Evolutionary conservation across 2,329 filamentous ascomycete species (phyloP).

Genomic region (Diaporthe velutina): DNA sequence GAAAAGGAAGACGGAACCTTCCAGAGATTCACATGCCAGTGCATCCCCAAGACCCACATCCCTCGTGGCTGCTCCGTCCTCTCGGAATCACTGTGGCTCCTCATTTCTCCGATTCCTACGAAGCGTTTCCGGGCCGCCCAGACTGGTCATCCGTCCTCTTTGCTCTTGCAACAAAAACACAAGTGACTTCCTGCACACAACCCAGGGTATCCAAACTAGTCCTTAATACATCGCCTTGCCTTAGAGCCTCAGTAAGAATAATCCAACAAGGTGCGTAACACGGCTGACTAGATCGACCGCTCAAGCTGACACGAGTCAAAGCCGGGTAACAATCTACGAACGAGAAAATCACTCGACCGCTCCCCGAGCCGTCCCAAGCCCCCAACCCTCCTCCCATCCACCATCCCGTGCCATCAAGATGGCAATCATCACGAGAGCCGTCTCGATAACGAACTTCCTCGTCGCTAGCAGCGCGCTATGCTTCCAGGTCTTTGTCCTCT

Average conservation of each 20-base stretch:
- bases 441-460: constrained; percentile 75
- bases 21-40: constrained; percentile 26
- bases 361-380: neutral
- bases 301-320: constrained; percentile 18
- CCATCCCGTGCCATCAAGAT: constrained; percentile 8
- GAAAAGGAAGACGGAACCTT: constrained; percentile 21
- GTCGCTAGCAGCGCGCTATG: constrained; percentile 74
- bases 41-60: constrained; percentile 20
- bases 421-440: constrained; percentile 53
- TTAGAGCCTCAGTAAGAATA: neutral
- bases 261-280: constrained; percentile 4
- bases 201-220: neutral
- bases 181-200: constrained; percentile 33
- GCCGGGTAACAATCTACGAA: neutral
- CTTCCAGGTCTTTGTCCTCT: constrained; percentile 78
- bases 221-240: neutral
- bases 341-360: neutral
- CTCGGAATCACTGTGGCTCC: constrained; percentile 21
- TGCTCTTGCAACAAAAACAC: constrained; percentile 16
- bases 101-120: constrained; percentile 26
- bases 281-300: neutral
- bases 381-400: neutral
- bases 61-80: constrained; percentile 22
- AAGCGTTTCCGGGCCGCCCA: constrained; percentile 20
- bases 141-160: neutral